Percentiles rank a stretch among this genome's conserved stretches.
Evolutionary conservation across 1,139 yeast species (phyloP).

Genomic region (Hanseniaspora gamundiae): DNA sequence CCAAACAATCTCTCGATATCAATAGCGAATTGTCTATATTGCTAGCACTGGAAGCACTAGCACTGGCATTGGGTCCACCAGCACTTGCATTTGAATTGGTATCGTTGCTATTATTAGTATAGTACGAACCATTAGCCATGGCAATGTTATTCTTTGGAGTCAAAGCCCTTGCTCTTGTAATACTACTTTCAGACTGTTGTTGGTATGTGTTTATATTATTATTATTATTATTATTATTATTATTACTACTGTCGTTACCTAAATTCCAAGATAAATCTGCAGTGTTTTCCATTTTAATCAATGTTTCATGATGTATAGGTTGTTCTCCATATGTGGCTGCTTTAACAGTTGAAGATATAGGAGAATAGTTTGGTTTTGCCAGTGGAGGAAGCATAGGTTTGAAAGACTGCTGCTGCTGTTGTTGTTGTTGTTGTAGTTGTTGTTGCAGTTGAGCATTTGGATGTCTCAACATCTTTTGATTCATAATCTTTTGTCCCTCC

Average conservation of each 20-base stretch:
- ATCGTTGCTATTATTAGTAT: not conserved
- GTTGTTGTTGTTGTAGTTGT: not conserved
- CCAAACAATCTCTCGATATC: conserved; percentile 12
- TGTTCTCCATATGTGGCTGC: too few relatives aligned
- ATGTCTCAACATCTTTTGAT: not conserved
- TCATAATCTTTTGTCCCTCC: not conserved
- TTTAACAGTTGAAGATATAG: not conserved
- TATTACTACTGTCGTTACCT: too few relatives aligned
- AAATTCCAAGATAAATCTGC: too few relatives aligned
- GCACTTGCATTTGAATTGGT: not conserved
- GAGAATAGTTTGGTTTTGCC: not conserved
- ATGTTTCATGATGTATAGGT: too few relatives aligned
- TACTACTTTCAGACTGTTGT: too few relatives aligned
- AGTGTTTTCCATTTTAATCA: too few relatives aligned
- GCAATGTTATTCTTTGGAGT: too few relatives aligned
- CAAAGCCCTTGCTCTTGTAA: too few relatives aligned
- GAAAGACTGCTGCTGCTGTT: not conserved
- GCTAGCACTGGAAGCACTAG: not conserved
- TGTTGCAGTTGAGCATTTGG: not conserved
- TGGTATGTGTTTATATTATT: too few relatives aligned
- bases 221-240: too few relatives aligned
- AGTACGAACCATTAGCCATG: too few relatives aligned
- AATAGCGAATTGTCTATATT: not conserved
- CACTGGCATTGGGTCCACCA: not conserved
- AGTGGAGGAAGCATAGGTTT: not conserved